Evolutionary conservation across 164 flowering plant species (phyloP), one percentile per base, ranked within the genome.

Genomic region (Stephania japonica): DNA sequence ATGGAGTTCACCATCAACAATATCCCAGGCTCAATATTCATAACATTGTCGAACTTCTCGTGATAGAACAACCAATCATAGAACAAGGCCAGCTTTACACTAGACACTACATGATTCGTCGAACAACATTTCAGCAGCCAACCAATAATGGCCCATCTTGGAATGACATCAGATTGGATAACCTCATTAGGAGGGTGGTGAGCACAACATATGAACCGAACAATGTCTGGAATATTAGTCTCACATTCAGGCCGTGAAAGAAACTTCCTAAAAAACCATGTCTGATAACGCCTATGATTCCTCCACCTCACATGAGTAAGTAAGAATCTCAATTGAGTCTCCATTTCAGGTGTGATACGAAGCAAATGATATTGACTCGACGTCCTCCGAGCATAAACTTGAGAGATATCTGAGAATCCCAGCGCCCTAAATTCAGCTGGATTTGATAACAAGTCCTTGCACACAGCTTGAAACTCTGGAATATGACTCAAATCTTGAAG

Each of bases 51-150:
- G 7, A 82, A 76, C 42, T 73, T 84, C 61, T 88, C 91, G 80
- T 91, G 89, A 74, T 86, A 95, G 84, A 93, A 95, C n/a, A 95
- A 81, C 97, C 98, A 95, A 76, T 95, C 99, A 76, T 86, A 95
- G 73, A 93, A 91, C 72, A 95, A 69, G n/a, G 96, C 94, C 70
- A 95, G 83, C 79, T 92, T 95, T 41, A 75, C 86, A 82, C 84
- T 87, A 5, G 92, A 88, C 77, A 81, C 90, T 24, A 83, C 72
- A 62, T 90, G 81, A 71, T 76, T 86, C 80, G 84, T 89, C 80
- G 81, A 73, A 77, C 94, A 88, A 65, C 75, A 80, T 74, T 81
- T 87, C 32, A 95, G 75, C 42, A 95, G 79, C 99, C 99, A 95
- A 77, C 98, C 99, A 18, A 92, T 81, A n/a, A 91, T 84, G 65